Evolutionary conservation across 208 protist genomes (phyloP).

Genomic region (Trypanosoma cruzi): DNA sequence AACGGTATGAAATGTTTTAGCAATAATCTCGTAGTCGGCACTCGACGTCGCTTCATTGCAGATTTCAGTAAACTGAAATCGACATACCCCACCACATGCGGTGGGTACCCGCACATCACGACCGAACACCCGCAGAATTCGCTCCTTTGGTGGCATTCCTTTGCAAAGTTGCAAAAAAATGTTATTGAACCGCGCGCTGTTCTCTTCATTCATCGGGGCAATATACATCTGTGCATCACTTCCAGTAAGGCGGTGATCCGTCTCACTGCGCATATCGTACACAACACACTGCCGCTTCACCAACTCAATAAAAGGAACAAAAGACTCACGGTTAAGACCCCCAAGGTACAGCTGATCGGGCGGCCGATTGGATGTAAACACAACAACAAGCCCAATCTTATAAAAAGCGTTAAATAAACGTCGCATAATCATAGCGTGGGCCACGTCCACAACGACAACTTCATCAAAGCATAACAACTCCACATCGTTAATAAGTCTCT

Average conservation of each 20-base stretch:
- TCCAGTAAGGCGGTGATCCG: slow-evolving; percentile 94
- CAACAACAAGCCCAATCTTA: slow-evolving; percentile 90
- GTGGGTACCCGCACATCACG: slow-evolving; percentile 70
- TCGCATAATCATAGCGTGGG: slow-evolving; percentile 96
- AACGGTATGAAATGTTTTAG: slow-evolving; percentile 85
- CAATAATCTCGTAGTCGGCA: slow-evolving; percentile 88
- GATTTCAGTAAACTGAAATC: slow-evolving; percentile 84
- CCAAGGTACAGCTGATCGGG: slow-evolving; percentile 91
- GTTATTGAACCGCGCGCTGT: slow-evolving; percentile 63
- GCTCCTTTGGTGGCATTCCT: slow-evolving; percentile 56
- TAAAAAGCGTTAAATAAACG: slow-evolving; percentile 92
- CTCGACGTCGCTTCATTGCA: slow-evolving; percentile 70
- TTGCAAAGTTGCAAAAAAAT: slow-evolving; percentile 86
- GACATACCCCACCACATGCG: slow-evolving; percentile 74
- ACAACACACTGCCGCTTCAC: slow-evolving; percentile 84
- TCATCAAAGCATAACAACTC: slow-evolving; percentile 96
- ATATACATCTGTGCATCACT: slow-evolving; percentile 71
- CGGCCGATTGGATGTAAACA: slow-evolving; percentile 94
- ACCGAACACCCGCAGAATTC: slow-evolving; percentile 73
- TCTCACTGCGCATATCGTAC: slow-evolving; percentile 87
- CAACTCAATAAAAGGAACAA: slow-evolving; percentile 96
- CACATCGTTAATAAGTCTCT: slow-evolving; percentile 87
- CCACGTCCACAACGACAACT: slow-evolving; percentile 93
- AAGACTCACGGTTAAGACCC: slow-evolving; percentile 93
- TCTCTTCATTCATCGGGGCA: slow-evolving; percentile 58